Evolutionary conservation across 1,139 yeast species (phyloP).

Genomic region (Zygosaccharomyces sapae): DNA sequence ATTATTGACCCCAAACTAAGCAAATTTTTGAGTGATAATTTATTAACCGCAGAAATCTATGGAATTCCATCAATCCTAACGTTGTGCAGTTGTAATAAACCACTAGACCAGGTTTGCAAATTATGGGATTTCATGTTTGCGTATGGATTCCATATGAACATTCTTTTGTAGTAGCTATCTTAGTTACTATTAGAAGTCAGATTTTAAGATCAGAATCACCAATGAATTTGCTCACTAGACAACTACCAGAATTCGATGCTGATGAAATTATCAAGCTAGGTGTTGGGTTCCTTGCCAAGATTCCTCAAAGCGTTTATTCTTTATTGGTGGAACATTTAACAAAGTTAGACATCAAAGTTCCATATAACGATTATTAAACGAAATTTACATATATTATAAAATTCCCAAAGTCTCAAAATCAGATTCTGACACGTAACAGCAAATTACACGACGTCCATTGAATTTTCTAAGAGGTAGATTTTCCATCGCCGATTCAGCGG

Average conservation of each 20-base stretch:
- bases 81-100: constrained; percentile 86
- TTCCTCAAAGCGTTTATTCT: constrained; percentile 67
- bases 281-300: constrained; percentile 71
- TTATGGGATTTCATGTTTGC: constrained; percentile 92
- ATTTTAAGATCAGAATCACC: constrained; percentile 57
- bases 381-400: constrained; percentile 7
- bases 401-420: constrained; percentile 44
- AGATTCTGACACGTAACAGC: constrained; percentile 57
- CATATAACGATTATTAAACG: constrained; percentile 12
- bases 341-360: constrained; percentile 40
- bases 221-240: constrained; percentile 62
- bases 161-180: constrained; percentile 78
- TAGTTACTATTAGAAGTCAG: constrained; percentile 61
- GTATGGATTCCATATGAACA: constrained; percentile 85
- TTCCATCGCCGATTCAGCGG: constrained; percentile 55
- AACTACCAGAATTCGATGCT: constrained; percentile 69
- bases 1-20: constrained; percentile 72
- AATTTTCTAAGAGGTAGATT: constrained; percentile 66
- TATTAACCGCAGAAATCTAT: constrained; percentile 73
- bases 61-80: constrained; percentile 89
- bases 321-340: constrained; percentile 68
- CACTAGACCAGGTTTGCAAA: constrained; percentile 66
- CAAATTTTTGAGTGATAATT: constrained; percentile 44
- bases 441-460: constrained; percentile 65
- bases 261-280: constrained; percentile 74